Percentiles rank a stretch among this genome's conserved stretches.
phyloP scores from a whole-genome alignment of 164 flowering plant species.

The Malania oleifera region DNA sequence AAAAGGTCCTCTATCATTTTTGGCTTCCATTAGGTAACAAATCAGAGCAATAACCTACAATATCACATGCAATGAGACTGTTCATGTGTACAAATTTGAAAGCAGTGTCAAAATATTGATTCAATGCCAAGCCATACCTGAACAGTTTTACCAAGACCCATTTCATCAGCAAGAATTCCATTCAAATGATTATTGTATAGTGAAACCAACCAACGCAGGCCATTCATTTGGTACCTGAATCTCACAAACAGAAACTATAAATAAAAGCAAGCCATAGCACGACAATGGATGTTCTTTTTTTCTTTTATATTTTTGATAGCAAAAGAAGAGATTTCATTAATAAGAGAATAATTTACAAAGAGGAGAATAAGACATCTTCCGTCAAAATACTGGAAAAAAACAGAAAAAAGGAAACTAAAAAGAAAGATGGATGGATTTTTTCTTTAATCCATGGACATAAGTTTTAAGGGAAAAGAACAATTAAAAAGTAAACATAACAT shows the following conservation, averaged over 20 bases:
- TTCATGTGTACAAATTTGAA: conserved; percentile 1
- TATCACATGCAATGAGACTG: conserved; percentile 9
- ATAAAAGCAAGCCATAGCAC: conserved; percentile 4
- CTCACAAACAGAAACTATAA: conserved; percentile 5
- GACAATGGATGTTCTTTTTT: too few species aligned
- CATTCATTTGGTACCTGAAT: conserved; percentile 96
- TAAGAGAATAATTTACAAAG: too few species aligned
- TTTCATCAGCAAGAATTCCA: conserved; percentile 99
- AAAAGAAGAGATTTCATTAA: too few species aligned
- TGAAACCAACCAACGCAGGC: conserved; percentile 93
- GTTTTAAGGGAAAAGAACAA: background rate
- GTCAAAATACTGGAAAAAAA: too few species aligned
- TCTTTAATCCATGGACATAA: background rate
- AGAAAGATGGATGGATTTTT: background rate
- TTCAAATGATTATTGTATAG: conserved; percentile 92
- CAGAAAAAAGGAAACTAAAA: too few species aligned
- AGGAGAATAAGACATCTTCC: too few species aligned
- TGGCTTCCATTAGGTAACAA: conserved; percentile 90
- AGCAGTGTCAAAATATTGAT: background rate
- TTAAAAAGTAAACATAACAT: background rate
- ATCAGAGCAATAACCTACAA: conserved; percentile 83
- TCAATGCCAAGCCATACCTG: conserved; percentile 46
- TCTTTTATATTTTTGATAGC: too few species aligned
- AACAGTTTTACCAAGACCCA: conserved; percentile 99
- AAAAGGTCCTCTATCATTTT: conserved; percentile 94